Conservation (phyloP, 345 rosid species). For the Nasturtium officinale region DNA sequence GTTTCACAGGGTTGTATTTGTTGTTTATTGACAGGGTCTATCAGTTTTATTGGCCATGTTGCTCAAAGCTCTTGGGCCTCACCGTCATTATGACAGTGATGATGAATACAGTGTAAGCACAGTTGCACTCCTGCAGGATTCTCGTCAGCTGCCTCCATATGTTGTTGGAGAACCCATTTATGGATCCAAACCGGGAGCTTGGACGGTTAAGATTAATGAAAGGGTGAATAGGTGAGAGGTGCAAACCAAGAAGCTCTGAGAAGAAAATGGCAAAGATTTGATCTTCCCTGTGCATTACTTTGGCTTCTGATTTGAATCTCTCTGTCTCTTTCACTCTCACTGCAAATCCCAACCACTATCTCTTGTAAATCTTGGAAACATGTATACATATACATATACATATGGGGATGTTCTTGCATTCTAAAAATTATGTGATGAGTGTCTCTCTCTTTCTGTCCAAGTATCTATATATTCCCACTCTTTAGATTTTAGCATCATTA, state of each 20-base stretch:
- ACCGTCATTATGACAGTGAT: slow-evolving; percentile 67
- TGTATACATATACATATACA: slow-evolving; percentile 6
- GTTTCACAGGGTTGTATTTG: slow-evolving; percentile 4
- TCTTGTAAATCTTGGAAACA: slow-evolving; percentile 4
- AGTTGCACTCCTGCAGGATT: slow-evolving; percentile 67
- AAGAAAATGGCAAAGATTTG: not conserved
- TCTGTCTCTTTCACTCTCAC: slow-evolving; percentile 9
- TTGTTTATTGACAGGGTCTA: slow-evolving; percentile 53
- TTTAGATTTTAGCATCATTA: not conserved
- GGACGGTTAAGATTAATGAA: slow-evolving; percentile 58
- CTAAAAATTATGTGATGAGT: slow-evolving; percentile 2
- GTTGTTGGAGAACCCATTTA: slow-evolving; percentile 66
- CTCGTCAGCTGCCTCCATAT: slow-evolving; percentile 57
- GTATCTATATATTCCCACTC: not conserved
- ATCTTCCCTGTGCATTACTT: not conserved
- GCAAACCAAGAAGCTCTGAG: slow-evolving; percentile 15
- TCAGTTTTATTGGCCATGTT: slow-evolving; percentile 64
- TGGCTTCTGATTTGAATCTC: slow-evolving; percentile 16
- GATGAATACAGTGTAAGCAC: slow-evolving; percentile 64
- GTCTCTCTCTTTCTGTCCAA: not conserved
- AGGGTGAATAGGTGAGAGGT: slow-evolving; percentile 45
- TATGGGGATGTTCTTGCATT: not conserved
- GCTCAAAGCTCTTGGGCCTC: slow-evolving; percentile 79
- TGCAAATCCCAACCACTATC: slow-evolving; percentile 1
- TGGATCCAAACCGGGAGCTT: slow-evolving; percentile 57